These are phyloP conservation scores for Begonia fuchsioides DNA, from an alignment of 306 rosid species.

Conservation along the genomic window DNA sequence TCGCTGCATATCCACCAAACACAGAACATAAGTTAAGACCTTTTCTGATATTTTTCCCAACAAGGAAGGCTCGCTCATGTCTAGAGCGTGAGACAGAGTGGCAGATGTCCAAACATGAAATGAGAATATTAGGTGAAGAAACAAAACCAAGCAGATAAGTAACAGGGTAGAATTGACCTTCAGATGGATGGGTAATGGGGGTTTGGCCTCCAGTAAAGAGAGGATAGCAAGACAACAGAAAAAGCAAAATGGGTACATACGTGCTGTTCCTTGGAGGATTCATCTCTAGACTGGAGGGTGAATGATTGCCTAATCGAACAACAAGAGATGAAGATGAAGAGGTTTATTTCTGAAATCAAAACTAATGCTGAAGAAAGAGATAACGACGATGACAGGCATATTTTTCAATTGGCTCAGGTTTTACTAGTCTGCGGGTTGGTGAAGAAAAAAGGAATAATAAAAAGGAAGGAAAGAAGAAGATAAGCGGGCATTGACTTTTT, in stretches of 20 bases:
- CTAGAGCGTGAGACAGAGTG: too few species aligned
- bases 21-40: neutral
- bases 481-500: too few species aligned
- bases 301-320: too few species aligned
- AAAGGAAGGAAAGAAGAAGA: slow-evolving; percentile 10
- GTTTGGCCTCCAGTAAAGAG: slow-evolving; percentile 22
- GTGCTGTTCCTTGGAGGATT: slow-evolving; percentile 28
- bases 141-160: slow-evolving; percentile 8
- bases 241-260: slow-evolving; percentile 17
- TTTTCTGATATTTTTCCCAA: too few species aligned
- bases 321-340: too few species aligned
- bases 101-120: neutral
- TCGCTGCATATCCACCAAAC: slow-evolving; percentile 39
- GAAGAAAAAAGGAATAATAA: too few species aligned
- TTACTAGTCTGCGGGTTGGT: too few species aligned
- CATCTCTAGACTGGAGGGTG: slow-evolving; percentile 17
- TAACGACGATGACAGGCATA: too few species aligned
- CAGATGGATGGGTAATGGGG: slow-evolving; percentile 23
- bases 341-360: too few species aligned
- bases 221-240: slow-evolving; percentile 39
- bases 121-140: slow-evolving; percentile 6
- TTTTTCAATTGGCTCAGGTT: too few species aligned
- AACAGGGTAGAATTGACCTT: slow-evolving; percentile 33
- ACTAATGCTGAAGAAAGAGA: too few species aligned
- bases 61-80: too few species aligned